Evolutionary conservation across 1,284 basidiomycete genomes (phyloP).

Genomic region (Lignosus rhinocerotis): DNA sequence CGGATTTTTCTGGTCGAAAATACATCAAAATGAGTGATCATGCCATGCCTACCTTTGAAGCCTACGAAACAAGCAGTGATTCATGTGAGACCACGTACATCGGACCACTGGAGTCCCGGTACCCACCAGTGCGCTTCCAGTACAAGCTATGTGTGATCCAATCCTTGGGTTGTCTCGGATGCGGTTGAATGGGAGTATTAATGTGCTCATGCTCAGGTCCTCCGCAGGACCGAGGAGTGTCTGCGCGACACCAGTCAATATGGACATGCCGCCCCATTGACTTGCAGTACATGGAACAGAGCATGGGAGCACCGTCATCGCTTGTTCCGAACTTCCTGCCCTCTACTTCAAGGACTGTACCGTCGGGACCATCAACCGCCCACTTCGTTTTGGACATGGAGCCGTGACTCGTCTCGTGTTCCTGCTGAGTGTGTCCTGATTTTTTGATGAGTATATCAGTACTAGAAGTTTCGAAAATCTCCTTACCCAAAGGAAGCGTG

Average conservation of each 20-base stretch:
- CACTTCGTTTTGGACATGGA: constrained; percentile 61
- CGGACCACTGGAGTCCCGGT: background rate
- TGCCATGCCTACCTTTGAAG: constrained; percentile 32
- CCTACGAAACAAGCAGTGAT: constrained; percentile 23
- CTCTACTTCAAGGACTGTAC: constrained; percentile 48
- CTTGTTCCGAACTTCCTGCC: constrained; percentile 54
- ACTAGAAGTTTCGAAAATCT: background rate
- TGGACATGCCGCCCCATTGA: constrained; percentile 56
- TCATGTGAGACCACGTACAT: background rate
- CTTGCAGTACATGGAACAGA: constrained; percentile 59
- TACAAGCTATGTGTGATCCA: constrained; percentile 54
- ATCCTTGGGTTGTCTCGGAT: constrained; percentile 51
- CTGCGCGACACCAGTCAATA: constrained; percentile 55
- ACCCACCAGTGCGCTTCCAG: constrained; percentile 56
- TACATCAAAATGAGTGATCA: no score
- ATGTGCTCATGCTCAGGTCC: constrained; percentile 51
- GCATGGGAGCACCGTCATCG: constrained; percentile 66
- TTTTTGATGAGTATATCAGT: background rate
- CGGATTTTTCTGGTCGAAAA: background rate
- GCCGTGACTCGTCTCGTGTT: constrained; percentile 64
- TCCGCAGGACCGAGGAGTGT: constrained; percentile 37
- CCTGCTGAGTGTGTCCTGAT: constrained; percentile 58
- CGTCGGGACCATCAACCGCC: constrained; percentile 54
- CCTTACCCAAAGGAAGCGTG: constrained; percentile 51
- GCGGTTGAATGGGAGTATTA: constrained; percentile 40